Percentiles rank a stretch among this genome's conserved stretches.
phyloP scores from a whole-genome alignment of 164 flowering plant species.

The Chimonanthus praecox region DNA sequence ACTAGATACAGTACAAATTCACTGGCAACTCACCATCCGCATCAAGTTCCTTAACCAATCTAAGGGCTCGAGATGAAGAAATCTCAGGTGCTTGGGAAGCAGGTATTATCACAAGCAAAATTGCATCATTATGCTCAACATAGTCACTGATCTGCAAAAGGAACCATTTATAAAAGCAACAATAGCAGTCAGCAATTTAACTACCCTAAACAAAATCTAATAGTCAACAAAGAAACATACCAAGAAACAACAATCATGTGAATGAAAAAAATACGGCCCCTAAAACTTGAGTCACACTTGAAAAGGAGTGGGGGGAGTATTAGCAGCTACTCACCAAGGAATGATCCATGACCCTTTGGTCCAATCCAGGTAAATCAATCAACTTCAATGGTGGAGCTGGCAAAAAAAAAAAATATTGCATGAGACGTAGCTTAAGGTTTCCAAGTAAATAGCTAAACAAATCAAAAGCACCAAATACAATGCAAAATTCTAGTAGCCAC shows the following conservation, averaged over 20 bases:
- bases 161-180: conserved; percentile 1
- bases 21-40: conserved; percentile 51
- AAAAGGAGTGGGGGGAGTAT: not conserved
- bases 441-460: not conserved
- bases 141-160: conserved; percentile 58
- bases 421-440: not conserved
- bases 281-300: not conserved
- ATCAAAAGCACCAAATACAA: not conserved
- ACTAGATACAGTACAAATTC: not conserved
- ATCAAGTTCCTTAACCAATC: conserved; percentile 79
- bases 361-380: conserved; percentile 94
- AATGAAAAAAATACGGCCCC: not conserved
- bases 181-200: not conserved
- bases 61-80: conserved; percentile 78
- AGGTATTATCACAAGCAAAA: conserved; percentile 78
- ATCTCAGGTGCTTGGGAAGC: conserved; percentile 93
- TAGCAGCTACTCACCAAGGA: conserved; percentile 55
- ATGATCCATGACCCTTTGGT: conserved; percentile 84
- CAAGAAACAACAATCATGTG: not conserved
- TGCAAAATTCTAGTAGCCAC: not conserved
- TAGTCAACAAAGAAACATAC: not conserved
- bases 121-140: conserved; percentile 82
- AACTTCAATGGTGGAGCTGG: conserved; percentile 92
- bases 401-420: conserved; percentile 5
- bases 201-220: not conserved